Conservation (phyloP, 2,329 filamentous ascomycete species). For the Trichoderma oligosporum region DNA sequence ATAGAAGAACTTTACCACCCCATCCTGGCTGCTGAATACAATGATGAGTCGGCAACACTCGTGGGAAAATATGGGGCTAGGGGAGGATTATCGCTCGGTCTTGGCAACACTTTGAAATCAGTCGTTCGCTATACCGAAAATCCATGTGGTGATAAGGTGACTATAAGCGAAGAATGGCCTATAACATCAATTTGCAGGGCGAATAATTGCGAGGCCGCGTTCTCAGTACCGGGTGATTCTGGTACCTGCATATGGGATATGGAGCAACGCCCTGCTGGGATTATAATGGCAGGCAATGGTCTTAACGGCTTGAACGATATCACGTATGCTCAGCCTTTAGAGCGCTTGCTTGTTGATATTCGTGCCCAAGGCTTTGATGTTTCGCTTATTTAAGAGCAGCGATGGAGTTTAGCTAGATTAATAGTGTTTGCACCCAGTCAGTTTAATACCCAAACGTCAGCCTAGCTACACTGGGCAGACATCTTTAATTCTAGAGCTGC, state of each 20-base stretch:
- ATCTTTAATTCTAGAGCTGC: too few species aligned
- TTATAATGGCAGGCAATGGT: background rate
- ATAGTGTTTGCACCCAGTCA: too few species aligned
- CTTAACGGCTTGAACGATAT: background rate
- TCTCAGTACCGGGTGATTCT: background rate
- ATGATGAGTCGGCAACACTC: background rate
- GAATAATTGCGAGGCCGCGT: background rate
- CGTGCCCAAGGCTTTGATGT: background rate
- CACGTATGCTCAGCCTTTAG: conserved; percentile 12
- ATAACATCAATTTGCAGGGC: background rate
- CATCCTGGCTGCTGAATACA: background rate
- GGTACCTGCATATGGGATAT: conserved; percentile 12
- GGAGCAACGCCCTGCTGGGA: background rate
- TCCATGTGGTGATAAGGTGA: background rate
- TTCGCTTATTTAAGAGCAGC: conserved; percentile 1
- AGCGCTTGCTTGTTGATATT: background rate
- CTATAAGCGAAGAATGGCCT: background rate
- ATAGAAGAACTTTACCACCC: background rate
- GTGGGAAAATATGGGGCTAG: background rate
- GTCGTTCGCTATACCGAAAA: background rate
- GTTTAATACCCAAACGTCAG: too few species aligned
- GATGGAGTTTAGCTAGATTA: too few species aligned
- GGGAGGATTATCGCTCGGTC: background rate
- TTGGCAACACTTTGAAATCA: background rate
- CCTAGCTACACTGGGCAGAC: too few species aligned